Percentiles rank a stretch among this genome's conserved stretches.
These are phyloP conservation scores for Lactarius sp. DNA, from an alignment of 768 basidiomycete genomes.

Conservation along the genomic window DNA sequence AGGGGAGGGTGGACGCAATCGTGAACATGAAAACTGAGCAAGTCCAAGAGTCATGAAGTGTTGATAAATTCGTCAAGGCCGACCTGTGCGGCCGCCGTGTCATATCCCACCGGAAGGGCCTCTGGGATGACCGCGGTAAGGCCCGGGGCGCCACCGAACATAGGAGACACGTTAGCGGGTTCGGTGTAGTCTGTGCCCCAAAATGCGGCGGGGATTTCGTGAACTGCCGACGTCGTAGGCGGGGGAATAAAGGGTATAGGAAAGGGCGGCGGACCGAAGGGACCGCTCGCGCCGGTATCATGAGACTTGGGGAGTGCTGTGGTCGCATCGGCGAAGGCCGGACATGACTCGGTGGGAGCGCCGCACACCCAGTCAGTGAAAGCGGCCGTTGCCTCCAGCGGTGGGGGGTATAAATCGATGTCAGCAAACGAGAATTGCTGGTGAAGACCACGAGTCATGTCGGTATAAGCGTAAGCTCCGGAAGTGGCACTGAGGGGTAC, in stretches of 20 bases:
- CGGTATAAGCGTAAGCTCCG: constrained; percentile 10
- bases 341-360: constrained; percentile 4
- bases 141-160: constrained; percentile 2
- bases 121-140: constrained; percentile 1
- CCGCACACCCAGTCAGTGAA: constrained; percentile 14
- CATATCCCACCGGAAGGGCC: constrained; percentile 12
- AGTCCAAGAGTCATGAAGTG: constrained; percentile 6
- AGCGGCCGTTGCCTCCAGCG: constrained; percentile 12
- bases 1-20: not conserved
- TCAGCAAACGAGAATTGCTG: constrained; percentile 20
- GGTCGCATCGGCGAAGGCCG: not conserved
- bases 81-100: constrained; percentile 4
- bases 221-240: not conserved
- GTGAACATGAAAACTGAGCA: not conserved
- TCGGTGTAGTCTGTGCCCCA: constrained; percentile 15
- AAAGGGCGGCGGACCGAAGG: constrained; percentile 9
- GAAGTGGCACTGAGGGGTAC: constrained; percentile 5
- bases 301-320: constrained; percentile 3
- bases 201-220: constrained; percentile 16
- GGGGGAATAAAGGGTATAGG: constrained; percentile 20
- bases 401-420: constrained; percentile 15
- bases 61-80: constrained; percentile 22
- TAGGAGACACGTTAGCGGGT: not conserved
- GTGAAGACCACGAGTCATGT: constrained; percentile 1
- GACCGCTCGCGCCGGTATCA: constrained; percentile 9